Evolutionary conservation across 192 early-diverging fungal genomes (phyloP), one percentile per base, ranked within the genome.

Genomic region (Globomyces pollinis-pini): DNA sequence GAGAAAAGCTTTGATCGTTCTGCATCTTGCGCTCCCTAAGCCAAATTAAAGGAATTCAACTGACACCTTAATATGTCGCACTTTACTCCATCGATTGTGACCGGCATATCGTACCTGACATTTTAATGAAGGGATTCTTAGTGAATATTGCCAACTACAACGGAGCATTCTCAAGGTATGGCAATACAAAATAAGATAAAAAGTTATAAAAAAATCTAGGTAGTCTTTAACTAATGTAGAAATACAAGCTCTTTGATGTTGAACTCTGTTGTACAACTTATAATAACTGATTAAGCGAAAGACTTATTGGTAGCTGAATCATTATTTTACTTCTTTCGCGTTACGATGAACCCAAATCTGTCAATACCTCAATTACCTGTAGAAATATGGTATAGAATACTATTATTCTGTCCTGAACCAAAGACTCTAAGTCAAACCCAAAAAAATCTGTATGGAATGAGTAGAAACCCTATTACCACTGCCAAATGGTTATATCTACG

Each of bases 21-120:
- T 11, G 62, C 53, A 56, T 76, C 74, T 32, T 72, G 69, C 1
- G 74, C 74, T 20, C 70, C 74, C 57, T 57, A 53, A 21, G 2
- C 43, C 24, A 61, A 50, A 28, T n/a, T n/a, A n/a, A n/a, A n/a
- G n/a, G n/a, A n/a, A n/a, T n/a, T 26, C 23, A 0, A 21, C 5
- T 5, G 6, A 21, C 3, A 47, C 44, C 44, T 47, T 47, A 5
- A 26, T 26, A 47, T 47, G 44, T 21, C 44, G 16, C 7, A 47
- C 28, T 15, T 47, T 47, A 28, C 23, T 28, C 44, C 44, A 47
- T 47, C 28, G 23, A n/a, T 47, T 47, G 44, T 47, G 44, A 28
- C 44, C 44, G 6, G 44, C 44, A 47, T 28, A 47, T 47, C 44
- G 23, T 26, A 47, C 44, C 23, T 47, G 44, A 15, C 28, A 28